Percentiles rank a stretch among this genome's conserved stretches.
phyloP scores from a whole-genome alignment of 441 rosid species.

The Francoa sonchifolia region DNA sequence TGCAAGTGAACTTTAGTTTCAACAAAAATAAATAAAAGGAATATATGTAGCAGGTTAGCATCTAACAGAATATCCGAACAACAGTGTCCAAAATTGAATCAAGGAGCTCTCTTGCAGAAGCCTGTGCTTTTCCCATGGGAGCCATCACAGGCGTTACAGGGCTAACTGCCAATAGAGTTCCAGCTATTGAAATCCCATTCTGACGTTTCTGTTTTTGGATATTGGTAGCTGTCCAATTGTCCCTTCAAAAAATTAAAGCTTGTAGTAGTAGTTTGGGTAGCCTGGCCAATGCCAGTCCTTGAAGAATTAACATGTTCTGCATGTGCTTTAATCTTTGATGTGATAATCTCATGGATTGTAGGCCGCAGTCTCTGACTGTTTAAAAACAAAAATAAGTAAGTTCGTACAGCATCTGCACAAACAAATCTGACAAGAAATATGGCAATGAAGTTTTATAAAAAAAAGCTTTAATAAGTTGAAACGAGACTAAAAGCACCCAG shows the following conservation, averaged over 20 bases:
- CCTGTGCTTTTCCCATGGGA: slow-evolving; percentile 93
- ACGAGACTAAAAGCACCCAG: too few relatives aligned
- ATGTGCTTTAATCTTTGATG: slow-evolving; percentile 75
- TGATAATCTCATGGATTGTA: slow-evolving; percentile 85
- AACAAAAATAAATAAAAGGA: slow-evolving; percentile 5
- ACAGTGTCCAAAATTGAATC: slow-evolving; percentile 76
- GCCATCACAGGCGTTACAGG: slow-evolving; percentile 96
- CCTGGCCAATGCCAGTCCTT: slow-evolving; percentile 44
- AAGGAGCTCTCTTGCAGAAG: slow-evolving; percentile 80
- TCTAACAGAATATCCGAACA: slow-evolving; percentile 83
- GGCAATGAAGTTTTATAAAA: too few relatives aligned
- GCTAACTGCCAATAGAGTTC: slow-evolving; percentile 71
- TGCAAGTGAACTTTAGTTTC: slow-evolving; percentile 17
- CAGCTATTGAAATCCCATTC: slow-evolving; percentile 63
- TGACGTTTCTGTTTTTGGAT: slow-evolving; percentile 66
- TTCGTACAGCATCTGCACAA: too few relatives aligned
- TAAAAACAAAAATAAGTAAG: slow-evolving; percentile 14
- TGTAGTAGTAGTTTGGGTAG: slow-evolving; percentile 28
- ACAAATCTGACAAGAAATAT: too few relatives aligned
- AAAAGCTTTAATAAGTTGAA: too few relatives aligned
- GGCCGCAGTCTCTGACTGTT: slow-evolving; percentile 92
- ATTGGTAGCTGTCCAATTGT: slow-evolving; percentile 53
- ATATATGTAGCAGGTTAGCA: slow-evolving; percentile 7
- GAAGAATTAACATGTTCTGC: slow-evolving; percentile 50
- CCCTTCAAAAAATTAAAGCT: slow-evolving; percentile 49